Evolutionary conservation across 2,329 filamentous ascomycete species (phyloP).

Genomic region (Scytalidium lignicola): DNA sequence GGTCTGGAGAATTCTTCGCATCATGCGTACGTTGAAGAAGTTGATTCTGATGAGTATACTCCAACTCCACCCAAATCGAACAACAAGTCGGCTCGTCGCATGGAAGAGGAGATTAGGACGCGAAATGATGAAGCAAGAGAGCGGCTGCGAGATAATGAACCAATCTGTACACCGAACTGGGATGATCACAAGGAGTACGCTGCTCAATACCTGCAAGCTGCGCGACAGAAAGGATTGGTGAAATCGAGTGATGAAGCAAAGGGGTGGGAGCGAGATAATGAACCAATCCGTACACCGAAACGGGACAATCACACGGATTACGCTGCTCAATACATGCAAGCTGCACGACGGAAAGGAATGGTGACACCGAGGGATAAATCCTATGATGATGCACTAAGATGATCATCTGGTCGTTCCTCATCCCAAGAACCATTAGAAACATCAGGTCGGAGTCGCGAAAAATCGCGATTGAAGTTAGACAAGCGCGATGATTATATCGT

Average conservation of each 20-base stretch:
- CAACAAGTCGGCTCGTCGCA: constrained; percentile 17
- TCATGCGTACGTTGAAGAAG: constrained; percentile 18
- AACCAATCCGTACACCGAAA: constrained; percentile 10
- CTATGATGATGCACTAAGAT: constrained; percentile 25
- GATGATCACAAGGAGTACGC: constrained; percentile 20
- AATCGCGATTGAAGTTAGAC: constrained; percentile 3
- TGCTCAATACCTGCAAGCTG: constrained; percentile 25
- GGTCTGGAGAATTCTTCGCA: constrained; percentile 24
- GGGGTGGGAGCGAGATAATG: constrained; percentile 6
- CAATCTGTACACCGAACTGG: constrained; percentile 15
- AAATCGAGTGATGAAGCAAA: constrained; percentile 12
- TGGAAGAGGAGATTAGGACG: constrained; percentile 17
- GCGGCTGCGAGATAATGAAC: constrained; percentile 6
- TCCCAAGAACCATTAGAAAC: constrained; percentile 22
- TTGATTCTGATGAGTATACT: constrained; percentile 16
- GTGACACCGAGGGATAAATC: constrained; percentile 13
- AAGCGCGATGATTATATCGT: constrained; percentile 16
- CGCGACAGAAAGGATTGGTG: constrained; percentile 16
- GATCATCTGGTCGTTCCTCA: constrained; percentile 23
- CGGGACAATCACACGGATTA: constrained; percentile 18
- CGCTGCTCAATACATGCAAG: constrained; percentile 26
- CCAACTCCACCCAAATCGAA: constrained; percentile 11
- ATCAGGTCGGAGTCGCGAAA: constrained; percentile 12
- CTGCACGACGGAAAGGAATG: constrained; percentile 18
- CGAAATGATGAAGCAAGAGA: constrained; percentile 12